Base-by-base conservation (phyloP, 169 alveolate species). In the Plasmodium malariae region DNA sequence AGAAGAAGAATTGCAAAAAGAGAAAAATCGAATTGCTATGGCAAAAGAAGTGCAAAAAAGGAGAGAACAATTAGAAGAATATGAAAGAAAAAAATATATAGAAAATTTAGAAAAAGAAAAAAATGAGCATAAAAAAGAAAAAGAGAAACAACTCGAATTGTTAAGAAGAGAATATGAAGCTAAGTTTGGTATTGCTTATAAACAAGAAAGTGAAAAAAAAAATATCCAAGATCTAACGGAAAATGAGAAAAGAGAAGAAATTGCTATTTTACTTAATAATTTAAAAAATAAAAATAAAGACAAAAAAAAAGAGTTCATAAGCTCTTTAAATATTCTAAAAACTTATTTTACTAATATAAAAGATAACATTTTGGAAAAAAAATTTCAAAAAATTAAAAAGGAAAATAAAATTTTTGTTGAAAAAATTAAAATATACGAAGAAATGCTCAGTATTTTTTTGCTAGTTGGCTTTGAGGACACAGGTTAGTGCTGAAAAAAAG, bases 401-500 rank as follows among this genome's bases (percentile, higher is more conserved):
- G 85, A 83, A 71, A 83, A 83, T 32, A 83, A 83, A 71, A 48
- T 67, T 19, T 83, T 83, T 71, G 49, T 83, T 57, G 91, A 83
- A 37, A 83, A 83, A 70, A 83, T 83, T 4, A 63, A 60, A 32
- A 34, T 83, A 14, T 60, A 67, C 36, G 91, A 83, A 45, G 91
- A 83, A 71, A 83, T 83, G 91, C 43, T 83, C 2, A 54, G 49
- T 40, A 71, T 83, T 7, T 67, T 83, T 83, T 49, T 83, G 34
- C 60, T 83, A n/a, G 91, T 83, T 63, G 91, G 91, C 7, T 83
- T 83, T 54, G 85, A 83, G 43, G 91, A 83, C 43, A 67, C 91
- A 21, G 91, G 91, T 83, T 37, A 54, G 65, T 24, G 67, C 40
- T 48, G 3, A 34, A 37, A 32, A 40, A 11, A 24, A 19, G 12